These are phyloP conservation scores for Dipteronia sinensis DNA, from an alignment of 345 rosid genomes.

Conservation along the genomic window DNA sequence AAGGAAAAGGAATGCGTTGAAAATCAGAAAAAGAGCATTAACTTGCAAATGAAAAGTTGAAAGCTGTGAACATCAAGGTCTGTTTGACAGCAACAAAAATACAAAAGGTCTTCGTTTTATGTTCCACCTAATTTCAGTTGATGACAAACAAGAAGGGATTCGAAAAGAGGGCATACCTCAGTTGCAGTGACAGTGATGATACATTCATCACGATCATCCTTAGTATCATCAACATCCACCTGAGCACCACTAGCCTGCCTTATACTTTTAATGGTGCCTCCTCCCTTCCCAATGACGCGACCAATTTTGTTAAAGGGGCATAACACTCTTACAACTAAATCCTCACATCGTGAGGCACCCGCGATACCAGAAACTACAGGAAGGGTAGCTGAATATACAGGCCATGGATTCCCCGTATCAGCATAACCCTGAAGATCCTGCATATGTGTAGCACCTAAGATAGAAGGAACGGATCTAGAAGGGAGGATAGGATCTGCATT, in stretches of 20 bases:
- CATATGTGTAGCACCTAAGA: conserved; percentile 61
- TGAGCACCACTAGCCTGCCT: conserved; percentile 91
- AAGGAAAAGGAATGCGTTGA: not conserved
- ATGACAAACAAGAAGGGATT: not conserved
- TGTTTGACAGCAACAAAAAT: not conserved
- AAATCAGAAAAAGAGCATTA: not conserved
- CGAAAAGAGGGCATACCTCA: conserved; percentile 48
- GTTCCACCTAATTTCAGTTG: conserved; percentile 1
- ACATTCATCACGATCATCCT: conserved; percentile 68
- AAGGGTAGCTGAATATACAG: conserved; percentile 70
- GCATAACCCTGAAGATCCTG: conserved; percentile 72
- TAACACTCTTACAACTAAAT: conserved; percentile 62
- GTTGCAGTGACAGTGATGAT: conserved; percentile 62
- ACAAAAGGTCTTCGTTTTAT: not conserved
- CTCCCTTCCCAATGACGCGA: conserved; percentile 97
- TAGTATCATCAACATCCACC: conserved; percentile 82
- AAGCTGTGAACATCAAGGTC: not conserved
- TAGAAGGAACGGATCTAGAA: conserved; percentile 62
- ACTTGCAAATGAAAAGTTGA: not conserved
- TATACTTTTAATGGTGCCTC: conserved; percentile 81
- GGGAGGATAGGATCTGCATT: conserved; percentile 59
- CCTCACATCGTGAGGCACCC: conserved; percentile 58
- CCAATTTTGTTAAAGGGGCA: conserved; percentile 87
- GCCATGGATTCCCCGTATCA: conserved; percentile 67
- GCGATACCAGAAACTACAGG: conserved; percentile 65